Conservation (phyloP, 2,329 filamentous ascomycete genomes). For the Ophiostoma angusticollis region DNA sequence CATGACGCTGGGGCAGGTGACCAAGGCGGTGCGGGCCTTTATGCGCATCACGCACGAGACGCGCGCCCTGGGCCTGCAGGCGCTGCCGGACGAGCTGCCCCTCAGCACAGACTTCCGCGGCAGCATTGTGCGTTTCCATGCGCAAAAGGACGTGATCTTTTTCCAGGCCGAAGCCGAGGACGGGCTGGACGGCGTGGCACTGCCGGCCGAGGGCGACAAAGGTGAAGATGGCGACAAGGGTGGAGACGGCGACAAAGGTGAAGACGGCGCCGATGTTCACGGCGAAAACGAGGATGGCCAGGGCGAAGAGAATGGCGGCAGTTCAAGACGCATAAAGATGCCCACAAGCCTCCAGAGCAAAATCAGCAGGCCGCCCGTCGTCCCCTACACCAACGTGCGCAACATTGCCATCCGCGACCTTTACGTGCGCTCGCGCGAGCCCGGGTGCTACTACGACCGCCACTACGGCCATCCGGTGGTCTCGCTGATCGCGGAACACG, state of each 20-base stretch:
- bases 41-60: constrained; percentile 12
- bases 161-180: constrained; percentile 1
- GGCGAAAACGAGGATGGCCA: neutral
- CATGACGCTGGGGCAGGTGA: constrained; percentile 1
- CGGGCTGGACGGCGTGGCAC: neutral
- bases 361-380: neutral
- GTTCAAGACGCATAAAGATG: too few relatives aligned
- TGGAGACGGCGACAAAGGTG: neutral
- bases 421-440: constrained; percentile 1
- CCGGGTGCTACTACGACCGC: constrained; percentile 4
- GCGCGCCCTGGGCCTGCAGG: constrained; percentile 7
- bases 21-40: constrained; percentile 2
- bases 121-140: constrained; percentile 10
- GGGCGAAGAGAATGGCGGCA: too few relatives aligned
- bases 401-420: constrained; percentile 6
- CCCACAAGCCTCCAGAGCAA: too few relatives aligned
- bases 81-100: constrained; percentile 11
- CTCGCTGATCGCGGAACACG: neutral
- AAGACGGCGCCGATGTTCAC: neutral
- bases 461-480: neutral
- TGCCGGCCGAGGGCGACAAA: too few relatives aligned
- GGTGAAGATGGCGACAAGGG: neutral
- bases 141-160: constrained; percentile 9
- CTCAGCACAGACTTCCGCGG: neutral
- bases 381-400: constrained; percentile 2